Conservation (phyloP, 2,329 filamentous ascomycete species). For the Fusarium nisikadoi region DNA sequence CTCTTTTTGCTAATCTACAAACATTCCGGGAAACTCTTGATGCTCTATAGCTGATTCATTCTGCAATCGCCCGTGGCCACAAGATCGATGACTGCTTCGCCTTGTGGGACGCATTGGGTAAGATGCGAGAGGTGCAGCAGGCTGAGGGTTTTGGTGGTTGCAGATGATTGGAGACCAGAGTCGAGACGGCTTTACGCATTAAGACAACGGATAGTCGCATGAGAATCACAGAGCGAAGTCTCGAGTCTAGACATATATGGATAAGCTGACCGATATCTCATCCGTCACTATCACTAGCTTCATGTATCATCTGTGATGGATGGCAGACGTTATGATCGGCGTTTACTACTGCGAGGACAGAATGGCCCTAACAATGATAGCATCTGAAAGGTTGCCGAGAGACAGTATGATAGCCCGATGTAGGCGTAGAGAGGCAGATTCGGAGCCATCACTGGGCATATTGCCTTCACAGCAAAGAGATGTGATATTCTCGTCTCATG, state of each 20-base stretch:
- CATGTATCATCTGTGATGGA: neutral
- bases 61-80: constrained; percentile 21
- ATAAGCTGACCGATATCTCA: neutral
- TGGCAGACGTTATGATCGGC: neutral
- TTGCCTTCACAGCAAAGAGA: neutral
- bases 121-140: neutral
- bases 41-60: neutral
- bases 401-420: no score
- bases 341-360: neutral
- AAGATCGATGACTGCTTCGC: constrained; percentile 4
- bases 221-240: neutral
- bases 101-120: neutral
- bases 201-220: constrained; percentile 5
- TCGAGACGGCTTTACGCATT: neutral
- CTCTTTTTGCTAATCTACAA: neutral
- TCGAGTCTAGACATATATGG: neutral
- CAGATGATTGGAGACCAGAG: neutral
- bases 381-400: neutral
- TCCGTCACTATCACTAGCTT: neutral
- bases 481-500: neutral
- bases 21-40: neutral
- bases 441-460: no score
- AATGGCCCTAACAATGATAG: no score
- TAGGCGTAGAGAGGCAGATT: neutral
- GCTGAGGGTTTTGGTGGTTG: neutral